Conservation (phyloP, 2,329 filamentous ascomycete genomes). For the Geosmithia morbida region DNA sequence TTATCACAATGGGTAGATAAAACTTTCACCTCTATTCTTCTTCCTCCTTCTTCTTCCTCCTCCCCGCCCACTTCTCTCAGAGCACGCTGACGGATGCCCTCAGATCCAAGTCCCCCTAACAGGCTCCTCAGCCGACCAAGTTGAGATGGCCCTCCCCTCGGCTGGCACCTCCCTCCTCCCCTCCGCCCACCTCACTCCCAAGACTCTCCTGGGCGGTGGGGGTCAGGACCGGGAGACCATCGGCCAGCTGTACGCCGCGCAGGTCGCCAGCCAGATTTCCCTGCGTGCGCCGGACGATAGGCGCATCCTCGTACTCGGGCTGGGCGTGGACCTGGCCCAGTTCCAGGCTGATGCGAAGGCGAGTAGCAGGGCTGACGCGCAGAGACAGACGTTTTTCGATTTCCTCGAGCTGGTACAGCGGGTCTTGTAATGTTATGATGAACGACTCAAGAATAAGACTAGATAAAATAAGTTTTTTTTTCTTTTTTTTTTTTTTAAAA, state of each 20-base stretch:
- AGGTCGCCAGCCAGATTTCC: constrained; percentile 70
- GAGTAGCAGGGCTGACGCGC: constrained; percentile 16
- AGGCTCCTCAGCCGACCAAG: constrained; percentile 46
- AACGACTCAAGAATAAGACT: no score
- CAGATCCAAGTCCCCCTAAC: constrained; percentile 69
- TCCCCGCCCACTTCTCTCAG: background rate
- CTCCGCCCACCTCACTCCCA: constrained; percentile 69
- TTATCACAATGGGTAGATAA: constrained; percentile 94
- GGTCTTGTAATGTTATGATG: no score
- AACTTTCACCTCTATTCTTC: constrained; percentile 7
- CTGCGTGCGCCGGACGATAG: constrained; percentile 52
- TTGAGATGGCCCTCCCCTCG: constrained; percentile 43
- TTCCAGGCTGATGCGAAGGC: constrained; percentile 14
- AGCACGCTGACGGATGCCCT: background rate
- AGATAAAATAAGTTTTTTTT: no score
- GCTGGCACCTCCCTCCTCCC: constrained; percentile 44
- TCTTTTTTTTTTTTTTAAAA: no score
- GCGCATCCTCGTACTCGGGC: constrained; percentile 45
- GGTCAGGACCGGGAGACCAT: constrained; percentile 65
- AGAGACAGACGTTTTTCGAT: constrained; percentile 47
- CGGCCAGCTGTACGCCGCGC: constrained; percentile 78
- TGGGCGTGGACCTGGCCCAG: constrained; percentile 37
- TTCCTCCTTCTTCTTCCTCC: background rate
- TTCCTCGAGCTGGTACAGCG: constrained; percentile 47
- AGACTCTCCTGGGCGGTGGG: constrained; percentile 73